Conservation (phyloP, 1,139 yeast genomes). For the Ogataea hybrid region DNA sequence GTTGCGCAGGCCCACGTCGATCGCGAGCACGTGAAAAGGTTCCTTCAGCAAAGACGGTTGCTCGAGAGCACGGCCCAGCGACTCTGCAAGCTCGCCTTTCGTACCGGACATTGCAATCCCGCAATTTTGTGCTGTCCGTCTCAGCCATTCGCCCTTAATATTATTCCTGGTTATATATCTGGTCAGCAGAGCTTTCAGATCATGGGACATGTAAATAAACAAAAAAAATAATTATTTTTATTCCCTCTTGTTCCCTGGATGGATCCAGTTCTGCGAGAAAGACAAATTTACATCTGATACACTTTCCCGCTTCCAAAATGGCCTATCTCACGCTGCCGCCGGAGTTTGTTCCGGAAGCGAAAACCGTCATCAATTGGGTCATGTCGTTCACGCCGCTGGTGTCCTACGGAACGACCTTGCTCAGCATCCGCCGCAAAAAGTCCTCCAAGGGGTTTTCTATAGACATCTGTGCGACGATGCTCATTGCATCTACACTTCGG, state of each 20-base stretch:
- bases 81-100: neutral
- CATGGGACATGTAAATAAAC: constrained; percentile 4
- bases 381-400: constrained; percentile 77
- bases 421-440: constrained; percentile 59
- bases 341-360: constrained; percentile 46
- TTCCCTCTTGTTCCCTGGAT: constrained; percentile 7
- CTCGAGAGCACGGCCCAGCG: neutral
- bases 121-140: constrained; percentile 1
- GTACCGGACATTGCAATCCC: neutral
- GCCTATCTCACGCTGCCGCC: constrained; percentile 34
- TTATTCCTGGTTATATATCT: neutral
- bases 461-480: constrained; percentile 90
- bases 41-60: neutral
- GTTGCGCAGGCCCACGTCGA: constrained; percentile 45
- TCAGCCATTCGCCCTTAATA: constrained; percentile 1
- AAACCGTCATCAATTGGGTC: constrained; percentile 41
- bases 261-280: neutral
- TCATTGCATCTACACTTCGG: constrained; percentile 70
- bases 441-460: constrained; percentile 79
- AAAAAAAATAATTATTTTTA: too few species aligned
- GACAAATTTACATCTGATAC: neutral
- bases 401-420: constrained; percentile 82
- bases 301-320: constrained; percentile 19
- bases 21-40: constrained; percentile 30
- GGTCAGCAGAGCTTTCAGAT: constrained; percentile 1